Conservation (phyloP, 805 yeast genomes). For the Yarrowia sp. region DNA sequence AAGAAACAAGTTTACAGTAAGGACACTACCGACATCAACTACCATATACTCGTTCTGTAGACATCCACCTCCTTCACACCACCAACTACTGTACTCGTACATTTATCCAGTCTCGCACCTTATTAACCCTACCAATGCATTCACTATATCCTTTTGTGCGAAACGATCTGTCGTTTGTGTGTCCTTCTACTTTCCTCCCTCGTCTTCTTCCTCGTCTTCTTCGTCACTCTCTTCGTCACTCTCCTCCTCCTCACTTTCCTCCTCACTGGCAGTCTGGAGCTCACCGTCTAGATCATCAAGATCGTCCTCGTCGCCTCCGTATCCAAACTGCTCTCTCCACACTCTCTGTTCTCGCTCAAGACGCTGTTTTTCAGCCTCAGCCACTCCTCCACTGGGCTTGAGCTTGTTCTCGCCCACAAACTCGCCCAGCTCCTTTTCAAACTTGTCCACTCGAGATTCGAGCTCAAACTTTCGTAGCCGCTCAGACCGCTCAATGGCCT, state of each 20-base stretch:
- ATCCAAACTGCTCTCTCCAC: conserved; percentile 54
- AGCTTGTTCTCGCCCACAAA: conserved; percentile 81
- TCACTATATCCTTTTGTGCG: conserved; percentile 33
- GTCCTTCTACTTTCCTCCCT: not conserved
- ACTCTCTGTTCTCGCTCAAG: conserved; percentile 73
- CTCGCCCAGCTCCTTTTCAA: conserved; percentile 83
- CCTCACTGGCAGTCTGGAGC: conserved; percentile 24
- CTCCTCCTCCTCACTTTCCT: conserved; percentile 25
- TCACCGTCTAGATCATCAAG: conserved; percentile 24
- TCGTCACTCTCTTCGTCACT: conserved; percentile 6
- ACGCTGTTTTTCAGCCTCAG: conserved; percentile 78
- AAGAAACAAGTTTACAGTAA: too few relatives aligned
- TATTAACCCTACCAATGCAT: conserved; percentile 20
- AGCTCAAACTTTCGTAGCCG: conserved; percentile 75
- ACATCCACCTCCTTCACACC: too few relatives aligned
- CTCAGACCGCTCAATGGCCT: conserved; percentile 90
- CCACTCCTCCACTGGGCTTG: conserved; percentile 87
- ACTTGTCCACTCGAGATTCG: conserved; percentile 65
- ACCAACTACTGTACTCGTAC: not conserved
- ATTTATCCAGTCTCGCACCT: not conserved
- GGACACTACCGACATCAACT: too few relatives aligned
- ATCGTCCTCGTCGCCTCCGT: conserved; percentile 33
- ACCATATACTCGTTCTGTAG: too few relatives aligned
- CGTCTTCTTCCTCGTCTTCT: conserved; percentile 4
- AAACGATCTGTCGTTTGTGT: not conserved